These are phyloP conservation scores for Drechslera avenae DNA, from an alignment of 2,329 filamentous ascomycete genomes.

Conservation along the genomic window DNA sequence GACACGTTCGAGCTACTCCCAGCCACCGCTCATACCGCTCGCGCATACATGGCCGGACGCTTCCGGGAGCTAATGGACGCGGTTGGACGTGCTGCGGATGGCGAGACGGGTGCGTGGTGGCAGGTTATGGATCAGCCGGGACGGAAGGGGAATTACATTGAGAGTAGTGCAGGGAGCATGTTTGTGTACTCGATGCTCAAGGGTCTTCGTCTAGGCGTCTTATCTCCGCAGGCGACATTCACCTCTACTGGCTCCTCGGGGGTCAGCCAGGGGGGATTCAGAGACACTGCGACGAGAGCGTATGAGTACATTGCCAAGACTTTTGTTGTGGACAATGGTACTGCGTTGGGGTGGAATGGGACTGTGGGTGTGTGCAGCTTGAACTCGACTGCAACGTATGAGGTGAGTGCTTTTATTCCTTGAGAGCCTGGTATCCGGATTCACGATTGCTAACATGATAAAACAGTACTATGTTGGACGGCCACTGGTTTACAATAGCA, in stretches of 20 bases:
- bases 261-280: background rate
- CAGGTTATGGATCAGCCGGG: conserved; percentile 59
- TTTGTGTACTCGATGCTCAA: conserved; percentile 61
- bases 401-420: conserved; percentile 25
- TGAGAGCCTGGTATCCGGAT: too few relatives aligned
- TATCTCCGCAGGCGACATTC: background rate
- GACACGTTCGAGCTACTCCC: conserved; percentile 54
- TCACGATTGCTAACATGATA: background rate
- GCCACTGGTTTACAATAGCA: conserved; percentile 37
- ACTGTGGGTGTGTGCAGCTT: conserved; percentile 39
- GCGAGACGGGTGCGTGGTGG: conserved; percentile 59
- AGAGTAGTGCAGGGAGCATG: conserved; percentile 64
- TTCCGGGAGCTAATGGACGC: conserved; percentile 30
- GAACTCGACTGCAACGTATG: conserved; percentile 29
- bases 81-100: conserved; percentile 43
- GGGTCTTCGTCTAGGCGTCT: conserved; percentile 50
- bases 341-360: conserved; percentile 38
- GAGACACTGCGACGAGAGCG: conserved; percentile 42
- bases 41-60: background rate
- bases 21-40: background rate
- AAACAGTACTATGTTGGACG: conserved; percentile 53
- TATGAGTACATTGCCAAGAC: conserved; percentile 39
- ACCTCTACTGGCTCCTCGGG: background rate
- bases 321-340: conserved; percentile 25
- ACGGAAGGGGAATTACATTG: conserved; percentile 62